phyloP scores from a whole-genome alignment of 2,329 filamentous ascomycete species.

The Saccharata proteae region DNA sequence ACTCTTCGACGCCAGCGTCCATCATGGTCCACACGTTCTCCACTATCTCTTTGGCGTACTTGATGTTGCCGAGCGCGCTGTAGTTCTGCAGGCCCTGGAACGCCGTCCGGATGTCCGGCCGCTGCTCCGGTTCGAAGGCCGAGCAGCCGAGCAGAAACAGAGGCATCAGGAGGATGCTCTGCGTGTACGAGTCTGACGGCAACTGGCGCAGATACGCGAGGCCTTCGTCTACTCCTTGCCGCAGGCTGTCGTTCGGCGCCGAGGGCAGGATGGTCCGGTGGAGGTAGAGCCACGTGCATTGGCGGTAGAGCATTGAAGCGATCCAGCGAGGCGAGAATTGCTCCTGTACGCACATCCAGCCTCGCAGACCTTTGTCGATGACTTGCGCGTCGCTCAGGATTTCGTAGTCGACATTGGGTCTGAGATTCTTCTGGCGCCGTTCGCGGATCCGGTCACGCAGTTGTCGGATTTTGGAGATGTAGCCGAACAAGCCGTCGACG shows the following conservation, averaged over 20 bases:
- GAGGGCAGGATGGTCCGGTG: constrained; percentile 49
- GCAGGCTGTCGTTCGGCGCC: constrained; percentile 41
- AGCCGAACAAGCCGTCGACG: constrained; percentile 67
- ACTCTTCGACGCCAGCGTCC: constrained; percentile 43
- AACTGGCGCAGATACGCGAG: constrained; percentile 44
- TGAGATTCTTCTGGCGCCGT: constrained; percentile 48
- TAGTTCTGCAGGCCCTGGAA: constrained; percentile 44
- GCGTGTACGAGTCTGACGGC: constrained; percentile 42
- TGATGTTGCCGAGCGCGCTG: constrained; percentile 46
- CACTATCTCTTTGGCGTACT: constrained; percentile 43
- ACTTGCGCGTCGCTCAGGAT: constrained; percentile 60
- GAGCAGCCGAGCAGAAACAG: constrained; percentile 50
- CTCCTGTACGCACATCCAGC: constrained; percentile 55
- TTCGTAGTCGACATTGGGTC: constrained; percentile 61
- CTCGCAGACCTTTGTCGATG: constrained; percentile 62
- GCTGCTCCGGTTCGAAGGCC: constrained; percentile 43
- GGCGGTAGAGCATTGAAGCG: constrained; percentile 47
- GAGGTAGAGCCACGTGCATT: constrained; percentile 52
- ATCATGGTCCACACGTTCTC: constrained; percentile 47
- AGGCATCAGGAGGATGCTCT: constrained; percentile 49
- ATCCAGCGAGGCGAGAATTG: constrained; percentile 41
- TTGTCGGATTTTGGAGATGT: constrained; percentile 66
- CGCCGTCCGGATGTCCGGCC: constrained; percentile 41
- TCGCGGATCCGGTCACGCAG: constrained; percentile 63
- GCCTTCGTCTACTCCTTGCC: constrained; percentile 46